Evolutionary conservation across 2,329 filamentous ascomycete genomes (phyloP).

Genomic region (Exophiala sp.): DNA sequence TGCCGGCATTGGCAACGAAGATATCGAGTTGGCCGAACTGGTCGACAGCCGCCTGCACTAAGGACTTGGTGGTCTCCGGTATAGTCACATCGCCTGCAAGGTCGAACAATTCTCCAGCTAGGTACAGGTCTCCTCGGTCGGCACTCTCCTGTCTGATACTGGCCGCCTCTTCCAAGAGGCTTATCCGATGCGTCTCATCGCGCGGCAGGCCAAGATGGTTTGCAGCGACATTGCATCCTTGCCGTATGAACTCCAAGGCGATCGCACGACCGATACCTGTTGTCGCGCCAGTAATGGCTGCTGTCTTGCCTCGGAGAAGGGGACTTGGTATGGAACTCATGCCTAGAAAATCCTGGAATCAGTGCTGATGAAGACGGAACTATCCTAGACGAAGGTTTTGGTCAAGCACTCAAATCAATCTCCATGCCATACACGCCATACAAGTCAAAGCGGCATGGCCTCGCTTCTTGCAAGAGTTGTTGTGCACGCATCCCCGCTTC

Average conservation of each 20-base stretch:
- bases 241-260: slow-evolving; percentile 69
- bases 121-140: slow-evolving; percentile 40
- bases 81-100: slow-evolving; percentile 59
- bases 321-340: too few species aligned
- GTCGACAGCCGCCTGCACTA: slow-evolving; percentile 51
- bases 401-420: too few species aligned
- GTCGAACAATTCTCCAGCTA: slow-evolving; percentile 33
- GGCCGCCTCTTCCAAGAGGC: background rate
- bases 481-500: too few species aligned
- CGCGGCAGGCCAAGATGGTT: slow-evolving; percentile 60
- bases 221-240: slow-evolving; percentile 74
- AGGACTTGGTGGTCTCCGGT: slow-evolving; percentile 48
- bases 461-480: too few species aligned
- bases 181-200: slow-evolving; percentile 17
- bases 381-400: too few species aligned
- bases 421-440: too few species aligned
- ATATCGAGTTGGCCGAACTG: slow-evolving; percentile 50
- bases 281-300: slow-evolving; percentile 79
- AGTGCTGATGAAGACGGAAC: too few species aligned
- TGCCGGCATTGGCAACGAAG: slow-evolving; percentile 61
- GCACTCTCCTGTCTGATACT: slow-evolving; percentile 36
- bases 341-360: too few species aligned
- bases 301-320: slow-evolving; percentile 58
- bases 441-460: too few species aligned
- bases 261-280: slow-evolving; percentile 85